These are phyloP conservation scores for Volvox carteri DNA, from an alignment of 163 green algal genomes.

Conservation along the genomic window DNA sequence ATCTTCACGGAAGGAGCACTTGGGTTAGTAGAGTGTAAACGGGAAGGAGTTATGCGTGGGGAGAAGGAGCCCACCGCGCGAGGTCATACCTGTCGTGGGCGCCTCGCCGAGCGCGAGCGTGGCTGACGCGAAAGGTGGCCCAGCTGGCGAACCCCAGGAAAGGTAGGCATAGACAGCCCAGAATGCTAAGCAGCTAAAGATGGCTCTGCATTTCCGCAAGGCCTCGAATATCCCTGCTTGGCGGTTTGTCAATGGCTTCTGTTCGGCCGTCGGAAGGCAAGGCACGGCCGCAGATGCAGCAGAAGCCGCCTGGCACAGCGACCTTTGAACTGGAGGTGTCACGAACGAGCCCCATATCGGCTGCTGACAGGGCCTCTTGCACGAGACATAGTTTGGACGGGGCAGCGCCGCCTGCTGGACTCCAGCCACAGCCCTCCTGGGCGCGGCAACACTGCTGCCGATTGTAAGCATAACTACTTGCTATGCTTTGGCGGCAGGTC, in stretches of 20 bases:
- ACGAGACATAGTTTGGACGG: background rate
- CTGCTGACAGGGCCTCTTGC: background rate
- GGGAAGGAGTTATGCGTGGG: too few relatives aligned
- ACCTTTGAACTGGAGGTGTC: too few relatives aligned
- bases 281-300: constrained; percentile 5
- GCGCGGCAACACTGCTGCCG: constrained; percentile 37
- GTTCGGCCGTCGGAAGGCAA: background rate
- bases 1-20: too few relatives aligned
- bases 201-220: constrained; percentile 26
- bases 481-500: constrained; percentile 26
- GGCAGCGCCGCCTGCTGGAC: constrained; percentile 16
- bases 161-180: constrained; percentile 54
- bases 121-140: constrained; percentile 58
- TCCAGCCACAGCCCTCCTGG: constrained; percentile 22
- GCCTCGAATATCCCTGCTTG: constrained; percentile 37
- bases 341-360: background rate
- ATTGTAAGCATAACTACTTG: constrained; percentile 27
- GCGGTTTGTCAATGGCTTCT: background rate
- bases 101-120: constrained; percentile 36
- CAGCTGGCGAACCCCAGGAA: constrained; percentile 31
- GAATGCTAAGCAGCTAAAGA: constrained; percentile 52
- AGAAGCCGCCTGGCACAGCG: background rate
- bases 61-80: too few relatives aligned
- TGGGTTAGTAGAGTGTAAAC: too few relatives aligned
- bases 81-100: constrained; percentile 23